phyloP scores from a whole-genome alignment of 176 grass and related monocot genomes.

The Puya raimondii region DNA sequence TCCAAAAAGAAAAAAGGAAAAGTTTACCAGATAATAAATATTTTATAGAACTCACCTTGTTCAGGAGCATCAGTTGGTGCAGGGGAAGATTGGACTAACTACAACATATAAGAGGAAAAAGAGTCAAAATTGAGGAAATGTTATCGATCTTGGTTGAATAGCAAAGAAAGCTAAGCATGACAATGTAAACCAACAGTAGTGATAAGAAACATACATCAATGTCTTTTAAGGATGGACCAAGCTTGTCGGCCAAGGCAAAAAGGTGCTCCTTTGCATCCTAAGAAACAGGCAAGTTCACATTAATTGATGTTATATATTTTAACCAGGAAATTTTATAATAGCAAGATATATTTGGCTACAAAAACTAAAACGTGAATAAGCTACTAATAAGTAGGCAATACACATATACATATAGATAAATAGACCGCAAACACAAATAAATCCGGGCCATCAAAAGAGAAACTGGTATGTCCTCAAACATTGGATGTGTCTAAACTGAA shows the following conservation, averaged over 20 bases:
- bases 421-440: too few species aligned
- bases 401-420: background rate
- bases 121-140: slow-evolving; percentile 15
- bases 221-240: slow-evolving; percentile 79
- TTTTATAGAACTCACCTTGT: slow-evolving; percentile 54
- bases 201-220: slow-evolving; percentile 66
- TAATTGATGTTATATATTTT: slow-evolving; percentile 2
- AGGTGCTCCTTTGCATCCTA: slow-evolving; percentile 99
- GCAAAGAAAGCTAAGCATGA: background rate
- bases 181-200: background rate
- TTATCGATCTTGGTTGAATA: slow-evolving; percentile 14
- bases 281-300: slow-evolving; percentile 11
- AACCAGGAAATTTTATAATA: background rate
- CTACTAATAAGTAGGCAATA: background rate
- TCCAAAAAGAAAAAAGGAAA: background rate
- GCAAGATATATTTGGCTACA: slow-evolving; percentile 1
- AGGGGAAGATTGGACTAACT: slow-evolving; percentile 85
- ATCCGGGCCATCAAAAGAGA: too few species aligned
- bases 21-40: background rate
- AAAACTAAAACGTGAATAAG: background rate
- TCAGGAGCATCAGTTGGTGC: slow-evolving; percentile 70
- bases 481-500: too few species aligned
- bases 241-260: slow-evolving; percentile 85
- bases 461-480: too few species aligned
- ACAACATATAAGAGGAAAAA: slow-evolving; percentile 24